Conservation (phyloP, 1,139 yeast genomes). For the Hyphopichia fennica region DNA sequence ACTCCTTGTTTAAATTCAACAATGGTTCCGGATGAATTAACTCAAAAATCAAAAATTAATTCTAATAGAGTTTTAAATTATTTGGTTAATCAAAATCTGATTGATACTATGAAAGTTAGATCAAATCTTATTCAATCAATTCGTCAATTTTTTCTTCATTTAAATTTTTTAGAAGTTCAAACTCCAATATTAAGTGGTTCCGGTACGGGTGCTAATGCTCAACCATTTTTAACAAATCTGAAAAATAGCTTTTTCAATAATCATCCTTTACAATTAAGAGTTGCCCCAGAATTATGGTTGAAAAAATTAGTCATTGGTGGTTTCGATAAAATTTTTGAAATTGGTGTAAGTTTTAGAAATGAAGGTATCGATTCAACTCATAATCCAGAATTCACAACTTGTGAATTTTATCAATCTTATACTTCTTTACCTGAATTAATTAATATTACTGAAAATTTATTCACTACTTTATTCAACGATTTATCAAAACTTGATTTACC, state of each 20-base stretch:
- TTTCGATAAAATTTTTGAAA: conserved; percentile 80
- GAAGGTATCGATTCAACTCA: conserved; percentile 94
- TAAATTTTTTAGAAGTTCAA: conserved; percentile 74
- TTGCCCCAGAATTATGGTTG: conserved; percentile 95
- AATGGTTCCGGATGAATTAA: conserved; percentile 58
- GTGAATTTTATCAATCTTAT: conserved; percentile 88
- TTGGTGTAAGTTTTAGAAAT: conserved; percentile 83
- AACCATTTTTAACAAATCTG: conserved; percentile 67
- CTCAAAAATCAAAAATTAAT: conserved; percentile 57
- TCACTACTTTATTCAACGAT: conserved; percentile 35
- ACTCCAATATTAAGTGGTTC: conserved; percentile 78
- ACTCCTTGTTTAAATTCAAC: conserved; percentile 69
- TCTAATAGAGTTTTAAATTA: conserved; percentile 75
- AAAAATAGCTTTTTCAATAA: conserved; percentile 41
- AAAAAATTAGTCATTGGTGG: conserved; percentile 82
- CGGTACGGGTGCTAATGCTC: conserved; percentile 88
- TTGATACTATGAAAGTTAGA: conserved; percentile 53
- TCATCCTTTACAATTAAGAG: conserved; percentile 58
- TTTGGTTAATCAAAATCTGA: conserved; percentile 54
- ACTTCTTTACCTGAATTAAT: conserved; percentile 71
- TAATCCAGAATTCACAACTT: conserved; percentile 92
- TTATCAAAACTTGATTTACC: conserved; percentile 21
- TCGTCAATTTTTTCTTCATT: conserved; percentile 52
- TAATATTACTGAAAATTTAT: conserved; percentile 58
- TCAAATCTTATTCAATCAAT: conserved; percentile 54